phyloP scores from a whole-genome alignment of 2,329 filamentous ascomycete genomes.

The Aspergillus flavus region DNA sequence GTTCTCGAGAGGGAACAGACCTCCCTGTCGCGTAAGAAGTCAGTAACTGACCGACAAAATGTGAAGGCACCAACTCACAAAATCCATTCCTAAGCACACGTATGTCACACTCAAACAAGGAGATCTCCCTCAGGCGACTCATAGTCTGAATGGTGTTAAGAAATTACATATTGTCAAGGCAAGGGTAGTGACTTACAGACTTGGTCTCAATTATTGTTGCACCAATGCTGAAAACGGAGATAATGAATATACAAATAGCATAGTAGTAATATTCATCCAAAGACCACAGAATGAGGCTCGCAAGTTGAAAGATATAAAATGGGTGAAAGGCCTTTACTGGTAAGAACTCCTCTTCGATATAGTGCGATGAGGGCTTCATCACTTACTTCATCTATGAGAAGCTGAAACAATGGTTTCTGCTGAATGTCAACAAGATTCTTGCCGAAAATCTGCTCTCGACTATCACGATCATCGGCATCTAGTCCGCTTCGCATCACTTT shows the following conservation, averaged over 20 bases:
- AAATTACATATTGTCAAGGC: slow-evolving; percentile 2
- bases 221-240: slow-evolving; percentile 88
- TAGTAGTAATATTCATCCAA: slow-evolving; percentile 98
- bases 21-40: slow-evolving; percentile 62
- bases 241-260: slow-evolving; percentile 88
- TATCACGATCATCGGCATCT: slow-evolving; percentile 83
- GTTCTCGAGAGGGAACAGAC: slow-evolving; percentile 79
- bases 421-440: slow-evolving; percentile 90
- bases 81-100: slow-evolving; percentile 92
- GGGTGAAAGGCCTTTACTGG: slow-evolving; percentile 77
- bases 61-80: slow-evolving; percentile 59
- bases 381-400: slow-evolving; percentile 82
- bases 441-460: slow-evolving; percentile 84
- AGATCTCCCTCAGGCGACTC: slow-evolving; percentile 86
- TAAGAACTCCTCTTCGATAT: slow-evolving; percentile 12
- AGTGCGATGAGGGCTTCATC: background rate
- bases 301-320: slow-evolving; percentile 97
- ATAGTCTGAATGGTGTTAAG: slow-evolving; percentile 65
- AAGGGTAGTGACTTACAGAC: slow-evolving; percentile 57
- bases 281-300: slow-evolving; percentile 92
- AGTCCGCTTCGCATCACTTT: slow-evolving; percentile 75
- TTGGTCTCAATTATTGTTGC: slow-evolving; percentile 89
- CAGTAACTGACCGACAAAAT: slow-evolving; percentile 3
- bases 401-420: slow-evolving; percentile 78
- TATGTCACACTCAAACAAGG: slow-evolving; percentile 91